Conservation (phyloP, 78 protist species). For the Dictyostelium intermedium region DNA sequence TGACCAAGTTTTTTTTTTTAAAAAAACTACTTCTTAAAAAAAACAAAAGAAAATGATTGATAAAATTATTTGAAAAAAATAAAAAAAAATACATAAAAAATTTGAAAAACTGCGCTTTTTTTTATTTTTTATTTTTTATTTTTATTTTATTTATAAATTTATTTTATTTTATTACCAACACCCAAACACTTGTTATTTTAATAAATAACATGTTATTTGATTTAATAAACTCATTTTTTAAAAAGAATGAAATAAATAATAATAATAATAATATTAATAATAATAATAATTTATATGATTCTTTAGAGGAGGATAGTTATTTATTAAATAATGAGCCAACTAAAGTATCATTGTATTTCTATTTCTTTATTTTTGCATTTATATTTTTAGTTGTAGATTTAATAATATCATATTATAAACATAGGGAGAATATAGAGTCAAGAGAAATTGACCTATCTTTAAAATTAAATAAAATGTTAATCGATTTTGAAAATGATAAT, state of each 20-base stretch:
- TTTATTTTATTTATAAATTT: background rate
- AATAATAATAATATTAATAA: background rate
- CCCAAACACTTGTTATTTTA: background rate
- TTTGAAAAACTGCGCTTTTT: background rate
- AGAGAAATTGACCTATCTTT: background rate
- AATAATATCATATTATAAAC: background rate
- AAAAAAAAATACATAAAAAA: background rate
- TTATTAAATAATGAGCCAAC: background rate
- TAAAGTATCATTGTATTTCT: background rate
- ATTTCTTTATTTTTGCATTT: background rate
- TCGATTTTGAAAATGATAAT: background rate
- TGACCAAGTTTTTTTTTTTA: too few species aligned
- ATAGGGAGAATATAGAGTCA: background rate
- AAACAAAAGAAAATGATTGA: background rate
- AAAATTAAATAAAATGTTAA: background rate
- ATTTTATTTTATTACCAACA: background rate
- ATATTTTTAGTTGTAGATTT: background rate
- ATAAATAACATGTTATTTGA: background rate
- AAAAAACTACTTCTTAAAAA: too few species aligned
- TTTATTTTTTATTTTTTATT: background rate
- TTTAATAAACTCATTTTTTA: background rate
- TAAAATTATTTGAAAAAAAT: background rate
- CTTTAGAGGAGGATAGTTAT: background rate
- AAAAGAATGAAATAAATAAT: background rate
- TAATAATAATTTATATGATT: background rate